Conservation (phyloP, 306 rosid genomes). For the Fragaria vesca region DNA sequence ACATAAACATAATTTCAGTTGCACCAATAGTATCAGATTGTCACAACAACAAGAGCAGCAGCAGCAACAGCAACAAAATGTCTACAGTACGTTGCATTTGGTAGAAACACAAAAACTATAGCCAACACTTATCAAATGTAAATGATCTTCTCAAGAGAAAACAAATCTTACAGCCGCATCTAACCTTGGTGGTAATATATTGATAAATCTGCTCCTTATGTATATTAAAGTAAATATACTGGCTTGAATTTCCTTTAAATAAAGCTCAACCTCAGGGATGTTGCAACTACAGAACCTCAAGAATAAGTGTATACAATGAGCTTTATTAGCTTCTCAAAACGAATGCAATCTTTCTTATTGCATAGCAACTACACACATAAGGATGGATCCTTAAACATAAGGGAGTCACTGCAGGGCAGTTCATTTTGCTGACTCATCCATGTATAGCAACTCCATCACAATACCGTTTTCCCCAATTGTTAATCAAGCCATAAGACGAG, state of each 20-base stretch:
- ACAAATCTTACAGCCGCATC: conserved; percentile 5
- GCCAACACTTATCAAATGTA: background rate
- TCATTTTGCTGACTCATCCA: background rate
- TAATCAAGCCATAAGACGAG: background rate
- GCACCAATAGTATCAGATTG: background rate
- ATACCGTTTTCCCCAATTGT: background rate
- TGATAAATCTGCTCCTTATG: background rate
- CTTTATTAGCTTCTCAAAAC: background rate
- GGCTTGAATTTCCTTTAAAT: background rate
- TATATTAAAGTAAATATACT: background rate
- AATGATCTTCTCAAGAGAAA: background rate
- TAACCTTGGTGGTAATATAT: background rate
- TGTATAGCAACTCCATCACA: background rate
- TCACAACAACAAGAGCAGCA: background rate
- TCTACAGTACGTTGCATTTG: background rate
- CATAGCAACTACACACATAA: background rate
- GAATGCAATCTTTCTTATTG: background rate
- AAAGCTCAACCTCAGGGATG: background rate
- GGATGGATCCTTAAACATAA: background rate
- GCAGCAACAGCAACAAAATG: background rate
- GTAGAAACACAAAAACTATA: background rate
- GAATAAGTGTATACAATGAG: background rate
- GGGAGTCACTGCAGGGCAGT: background rate
- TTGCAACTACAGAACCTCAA: background rate
- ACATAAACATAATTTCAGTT: background rate